Conservation (phyloP, 257 asterid genomes). For the Jacaranda copaia region DNA sequence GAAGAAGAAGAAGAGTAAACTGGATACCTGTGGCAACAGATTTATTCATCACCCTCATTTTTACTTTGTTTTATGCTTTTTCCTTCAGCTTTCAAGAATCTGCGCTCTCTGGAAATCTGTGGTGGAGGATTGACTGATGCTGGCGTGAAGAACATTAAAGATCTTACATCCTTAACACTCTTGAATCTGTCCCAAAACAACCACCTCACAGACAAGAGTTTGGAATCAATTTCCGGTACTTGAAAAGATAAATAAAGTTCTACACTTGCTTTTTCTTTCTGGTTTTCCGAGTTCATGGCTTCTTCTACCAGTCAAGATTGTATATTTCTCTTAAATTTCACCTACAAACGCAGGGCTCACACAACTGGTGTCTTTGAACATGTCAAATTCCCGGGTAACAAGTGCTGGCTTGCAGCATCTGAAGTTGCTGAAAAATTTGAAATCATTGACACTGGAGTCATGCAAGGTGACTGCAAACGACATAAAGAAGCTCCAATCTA, state of each 20-base stretch:
- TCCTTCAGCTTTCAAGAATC: conserved; percentile 75
- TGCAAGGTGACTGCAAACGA: conserved; percentile 88
- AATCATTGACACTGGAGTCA: conserved; percentile 82
- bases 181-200: conserved; percentile 90
- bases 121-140: conserved; percentile 94
- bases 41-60: background rate
- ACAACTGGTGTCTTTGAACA: conserved; percentile 79
- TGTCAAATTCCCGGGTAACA: conserved; percentile 83
- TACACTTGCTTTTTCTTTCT: background rate
- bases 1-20: too few relatives aligned
- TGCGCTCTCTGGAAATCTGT: conserved; percentile 90
- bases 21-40: background rate
- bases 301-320: background rate
- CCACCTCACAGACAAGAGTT: conserved; percentile 78
- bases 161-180: conserved; percentile 78
- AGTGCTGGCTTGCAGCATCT: conserved; percentile 77
- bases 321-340: background rate
- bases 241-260: background rate
- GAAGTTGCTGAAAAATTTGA: conserved; percentile 77
- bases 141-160: conserved; percentile 95
- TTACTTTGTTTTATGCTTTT: background rate
- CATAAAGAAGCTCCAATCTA: conserved; percentile 71
- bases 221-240: conserved; percentile 92
- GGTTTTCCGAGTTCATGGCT: background rate
- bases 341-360: conserved; percentile 67